Base-by-base conservation (phyloP, 140 eudicot species). In the Erigeron philadelphicus region DNA sequence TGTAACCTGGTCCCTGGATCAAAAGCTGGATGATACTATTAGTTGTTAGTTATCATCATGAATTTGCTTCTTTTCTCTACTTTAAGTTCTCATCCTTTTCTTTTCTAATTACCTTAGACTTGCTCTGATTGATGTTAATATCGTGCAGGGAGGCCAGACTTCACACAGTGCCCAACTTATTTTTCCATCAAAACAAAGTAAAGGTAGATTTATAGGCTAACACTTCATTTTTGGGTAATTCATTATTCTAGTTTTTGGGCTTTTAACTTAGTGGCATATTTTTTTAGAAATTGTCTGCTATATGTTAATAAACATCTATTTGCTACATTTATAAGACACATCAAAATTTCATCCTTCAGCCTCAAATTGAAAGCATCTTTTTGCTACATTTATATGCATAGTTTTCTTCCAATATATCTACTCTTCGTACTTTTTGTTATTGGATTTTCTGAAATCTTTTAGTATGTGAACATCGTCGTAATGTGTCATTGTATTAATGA, bases 181-280 rank as follows among this genome's bases (percentile, higher is more conserved):
- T 38, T 63, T 63, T 55, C 76, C 76, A 5, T 63, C 81, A 63
- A 49, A 38, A 17, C 66, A 76, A 76, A 72, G 75, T 75, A 61
- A 75, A 56, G 19, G 3, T 46, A 60, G 8, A 6, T 15, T 60
- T 48, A 18, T 62, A 17, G 59, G 11, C 42, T 13, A 23, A 31
- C 11, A 17, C 19, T 67, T 54, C 63, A 16, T 4, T 25, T 52
- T 46, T 25, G 44, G 9, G 15, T 13, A 4, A 31, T 54, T 53
- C 2, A 31, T 25, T 15, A 49, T 50, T 44, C 18, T 18, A 1
- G 5, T 64, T 42, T 48, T 5, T 67, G 13, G 18, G 61, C 43
- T 38, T 31, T 49, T 21, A 25, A 52, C 1, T 25, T 67, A 46
- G 71, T 11, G 15, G 31, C 31, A 66, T 11, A 44, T 21, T 31